Conservation (phyloP, 768 basidiomycete species). For the Megacollybia marginata region DNA sequence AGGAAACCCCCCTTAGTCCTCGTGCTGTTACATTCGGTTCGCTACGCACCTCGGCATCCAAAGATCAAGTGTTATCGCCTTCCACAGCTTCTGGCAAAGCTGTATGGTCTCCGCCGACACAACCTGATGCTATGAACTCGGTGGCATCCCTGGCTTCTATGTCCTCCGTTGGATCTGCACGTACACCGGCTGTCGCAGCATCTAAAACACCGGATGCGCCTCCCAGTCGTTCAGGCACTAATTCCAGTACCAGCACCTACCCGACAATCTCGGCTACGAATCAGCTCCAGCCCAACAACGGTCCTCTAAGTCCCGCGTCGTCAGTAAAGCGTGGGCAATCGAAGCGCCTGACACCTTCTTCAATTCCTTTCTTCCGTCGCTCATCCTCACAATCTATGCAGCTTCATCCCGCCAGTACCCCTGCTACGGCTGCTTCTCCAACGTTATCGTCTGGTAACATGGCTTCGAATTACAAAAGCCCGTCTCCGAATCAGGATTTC, state of each 20-base stretch:
- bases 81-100: constrained; percentile 30
- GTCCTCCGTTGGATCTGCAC: constrained; percentile 65
- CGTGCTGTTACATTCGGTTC: constrained; percentile 61
- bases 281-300: constrained; percentile 30
- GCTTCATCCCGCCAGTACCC: constrained; percentile 40
- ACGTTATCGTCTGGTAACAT: constrained; percentile 32
- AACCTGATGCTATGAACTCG: constrained; percentile 71
- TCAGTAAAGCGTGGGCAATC: constrained; percentile 60
- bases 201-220: constrained; percentile 61
- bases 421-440: constrained; percentile 47
- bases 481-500: constrained; percentile 48
- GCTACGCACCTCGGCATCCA: constrained; percentile 61
- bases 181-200: constrained; percentile 36
- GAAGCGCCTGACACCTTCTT: constrained; percentile 84
- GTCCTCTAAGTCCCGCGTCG: constrained; percentile 60
- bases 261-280: constrained; percentile 42
- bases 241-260: constrained; percentile 70
- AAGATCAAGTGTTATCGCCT: constrained; percentile 49
- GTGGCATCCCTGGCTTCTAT: constrained; percentile 70
- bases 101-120: constrained; percentile 62
- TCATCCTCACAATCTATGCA: constrained; percentile 88
- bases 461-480: constrained; percentile 32
- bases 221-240: constrained; percentile 65
- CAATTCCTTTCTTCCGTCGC: constrained; percentile 90
- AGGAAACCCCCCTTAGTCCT: constrained; percentile 58